These are phyloP conservation scores for Fusarium cyanostomum DNA, from an alignment of 2,329 filamentous ascomycete species.

Conservation along the genomic window DNA sequence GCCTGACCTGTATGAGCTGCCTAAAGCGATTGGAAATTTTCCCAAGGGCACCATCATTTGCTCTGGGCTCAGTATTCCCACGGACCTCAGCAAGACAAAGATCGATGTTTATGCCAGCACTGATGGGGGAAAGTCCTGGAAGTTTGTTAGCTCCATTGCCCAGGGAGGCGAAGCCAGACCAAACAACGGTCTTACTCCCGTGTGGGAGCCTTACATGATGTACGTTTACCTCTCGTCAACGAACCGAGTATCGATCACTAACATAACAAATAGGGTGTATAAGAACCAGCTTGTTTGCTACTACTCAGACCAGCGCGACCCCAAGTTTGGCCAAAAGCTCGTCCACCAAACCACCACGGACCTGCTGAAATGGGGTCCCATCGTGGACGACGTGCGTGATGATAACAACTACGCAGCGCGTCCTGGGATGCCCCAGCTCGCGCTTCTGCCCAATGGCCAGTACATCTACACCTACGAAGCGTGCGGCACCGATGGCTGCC, in stretches of 20 bases:
- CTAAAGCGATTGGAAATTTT: conserved; percentile 65
- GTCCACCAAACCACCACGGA: conserved; percentile 70
- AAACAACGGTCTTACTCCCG: conserved; percentile 71
- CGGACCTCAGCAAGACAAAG: conserved; percentile 68
- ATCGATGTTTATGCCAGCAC: conserved; percentile 75
- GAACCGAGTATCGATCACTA: neutral
- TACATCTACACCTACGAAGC: conserved; percentile 71
- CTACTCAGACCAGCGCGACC: conserved; percentile 77
- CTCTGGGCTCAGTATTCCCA: conserved; percentile 68
- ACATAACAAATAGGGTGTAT: conserved; percentile 53
- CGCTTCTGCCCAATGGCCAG: conserved; percentile 62
- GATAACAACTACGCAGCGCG: conserved; percentile 65
- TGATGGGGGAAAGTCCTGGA: conserved; percentile 70
- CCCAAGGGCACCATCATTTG: conserved; percentile 70
- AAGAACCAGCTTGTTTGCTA: conserved; percentile 70
- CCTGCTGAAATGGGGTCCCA: conserved; percentile 65
- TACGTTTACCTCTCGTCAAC: conserved; percentile 16
- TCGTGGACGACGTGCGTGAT: conserved; percentile 68
- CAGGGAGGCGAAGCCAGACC: conserved; percentile 67
- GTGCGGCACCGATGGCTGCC: conserved; percentile 55
- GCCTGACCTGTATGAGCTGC: conserved; percentile 73
- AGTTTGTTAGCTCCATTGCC: conserved; percentile 73
- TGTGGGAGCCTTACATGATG: conserved; percentile 78
- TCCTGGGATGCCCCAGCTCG: conserved; percentile 74
- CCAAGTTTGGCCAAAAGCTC: conserved; percentile 71